Percentiles rank a stretch among this genome's conserved stretches.
phyloP scores from a whole-genome alignment of 163 green algal genomes.

The Chlamydomonas reinhardtii region DNA sequence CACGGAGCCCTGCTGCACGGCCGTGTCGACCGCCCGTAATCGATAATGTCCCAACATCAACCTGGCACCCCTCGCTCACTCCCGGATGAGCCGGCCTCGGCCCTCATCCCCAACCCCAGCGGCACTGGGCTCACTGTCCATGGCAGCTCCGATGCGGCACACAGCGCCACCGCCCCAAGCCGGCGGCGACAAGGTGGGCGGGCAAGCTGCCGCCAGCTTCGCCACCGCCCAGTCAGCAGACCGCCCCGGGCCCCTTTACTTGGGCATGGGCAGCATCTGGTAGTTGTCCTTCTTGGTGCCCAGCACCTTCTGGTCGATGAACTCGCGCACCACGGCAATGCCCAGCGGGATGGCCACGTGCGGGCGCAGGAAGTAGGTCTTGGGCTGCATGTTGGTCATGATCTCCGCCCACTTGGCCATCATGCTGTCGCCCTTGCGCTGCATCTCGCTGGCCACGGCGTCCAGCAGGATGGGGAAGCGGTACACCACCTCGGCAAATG shows the following conservation, averaged over 20 bases:
- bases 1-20: no score
- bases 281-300: constrained; percentile 63
- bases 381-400: constrained; percentile 93
- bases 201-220: no score
- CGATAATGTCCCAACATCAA: no score
- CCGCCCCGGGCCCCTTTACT: neutral
- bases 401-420: constrained; percentile 86
- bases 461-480: constrained; percentile 90
- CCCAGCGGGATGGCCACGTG: constrained; percentile 59
- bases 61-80: no score
- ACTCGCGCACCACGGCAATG: constrained; percentile 62
- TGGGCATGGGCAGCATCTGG: constrained; percentile 46
- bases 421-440: constrained; percentile 84
- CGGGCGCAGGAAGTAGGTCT: constrained; percentile 94
- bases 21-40: no score
- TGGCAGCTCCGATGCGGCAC: no score
- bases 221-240: no score
- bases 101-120: no score
- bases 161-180: no score
- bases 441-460: constrained; percentile 88
- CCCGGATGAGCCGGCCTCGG: no score
- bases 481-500: constrained; percentile 85
- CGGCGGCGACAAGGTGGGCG: no score
- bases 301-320: constrained; percentile 60
- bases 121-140: no score